phyloP scores from a whole-genome alignment of 106 monocot species.

The Iris macrosiphon region DNA sequence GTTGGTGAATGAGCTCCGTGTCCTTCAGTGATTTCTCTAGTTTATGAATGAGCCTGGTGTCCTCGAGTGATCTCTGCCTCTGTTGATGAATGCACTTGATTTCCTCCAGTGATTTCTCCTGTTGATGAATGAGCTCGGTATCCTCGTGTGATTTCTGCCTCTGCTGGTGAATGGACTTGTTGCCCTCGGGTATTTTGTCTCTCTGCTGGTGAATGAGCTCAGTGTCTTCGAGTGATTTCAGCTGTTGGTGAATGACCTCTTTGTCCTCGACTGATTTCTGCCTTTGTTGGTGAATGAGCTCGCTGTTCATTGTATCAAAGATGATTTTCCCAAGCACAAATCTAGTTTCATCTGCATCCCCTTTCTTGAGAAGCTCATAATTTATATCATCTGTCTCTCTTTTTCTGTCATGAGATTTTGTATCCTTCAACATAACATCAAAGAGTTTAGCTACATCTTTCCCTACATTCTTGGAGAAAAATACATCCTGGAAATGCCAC shows the following conservation, averaged over 20 bases:
- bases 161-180: neutral
- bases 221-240: neutral
- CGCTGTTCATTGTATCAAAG: conserved; percentile 35
- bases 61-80: neutral
- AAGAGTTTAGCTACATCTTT: conserved; percentile 28
- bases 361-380: conserved; percentile 44
- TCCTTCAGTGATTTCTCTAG: no score
- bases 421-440: conserved; percentile 15
- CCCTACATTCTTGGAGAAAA: conserved; percentile 29
- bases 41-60: neutral
- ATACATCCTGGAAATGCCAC: conserved; percentile 6
- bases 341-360: conserved; percentile 44
- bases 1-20: neutral
- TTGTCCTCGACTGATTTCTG: neutral
- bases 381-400: conserved; percentile 24
- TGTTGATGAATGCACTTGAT: neutral
- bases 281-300: neutral
- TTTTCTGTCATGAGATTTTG: conserved; percentile 5
- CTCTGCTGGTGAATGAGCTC: neutral
- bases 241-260: neutral
- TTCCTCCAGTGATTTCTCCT: neutral
- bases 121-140: neutral
- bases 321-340: conserved; percentile 60
- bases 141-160: neutral
- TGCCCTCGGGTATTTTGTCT: no score